These are phyloP conservation scores for Draba incana DNA, from an alignment of 345 rosid species.

Conservation along the genomic window DNA sequence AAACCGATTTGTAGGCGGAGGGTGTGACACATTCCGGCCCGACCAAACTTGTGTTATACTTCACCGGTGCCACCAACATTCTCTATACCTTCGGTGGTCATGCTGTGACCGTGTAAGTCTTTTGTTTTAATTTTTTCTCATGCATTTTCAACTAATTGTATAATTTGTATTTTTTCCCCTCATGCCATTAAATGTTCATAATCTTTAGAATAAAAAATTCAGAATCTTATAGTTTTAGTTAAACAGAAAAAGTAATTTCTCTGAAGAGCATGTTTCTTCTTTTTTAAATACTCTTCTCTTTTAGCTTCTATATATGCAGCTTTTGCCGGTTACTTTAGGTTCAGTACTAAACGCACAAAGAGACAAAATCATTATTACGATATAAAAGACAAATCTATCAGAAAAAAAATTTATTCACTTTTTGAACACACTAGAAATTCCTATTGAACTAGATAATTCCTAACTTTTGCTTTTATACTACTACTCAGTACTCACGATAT, in stretches of 20 bases:
- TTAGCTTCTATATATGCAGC: slow-evolving; percentile 36
- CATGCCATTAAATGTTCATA: too few relatives aligned
- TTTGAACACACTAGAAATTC: slow-evolving; percentile 1
- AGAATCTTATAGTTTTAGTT: neutral
- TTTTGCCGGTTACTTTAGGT: slow-evolving; percentile 39
- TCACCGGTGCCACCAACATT: slow-evolving; percentile 98
- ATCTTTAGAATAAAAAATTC: too few relatives aligned
- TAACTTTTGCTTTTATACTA: neutral
- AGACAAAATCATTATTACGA: slow-evolving; percentile 38
- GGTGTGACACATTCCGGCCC: slow-evolving; percentile 81
- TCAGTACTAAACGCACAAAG: slow-evolving; percentile 30
- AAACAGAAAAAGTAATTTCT: neutral
- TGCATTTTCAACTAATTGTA: too few relatives aligned
- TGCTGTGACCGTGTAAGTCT: slow-evolving; percentile 94
- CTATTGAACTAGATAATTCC: neutral
- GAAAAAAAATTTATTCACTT: slow-evolving; percentile 15
- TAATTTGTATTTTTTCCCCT: too few relatives aligned
- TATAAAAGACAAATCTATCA: slow-evolving; percentile 15
- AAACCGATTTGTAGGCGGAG: slow-evolving; percentile 47
- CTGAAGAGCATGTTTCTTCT: slow-evolving; percentile 21
- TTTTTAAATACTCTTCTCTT: slow-evolving; percentile 14
- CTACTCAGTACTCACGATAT: neutral
- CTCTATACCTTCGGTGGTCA: slow-evolving; percentile 99
- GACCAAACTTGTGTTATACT: slow-evolving; percentile 76
- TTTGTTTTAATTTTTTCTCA: neutral